Conservation (phyloP, 148 eudicot species). For the Talinum fruticosum region DNA sequence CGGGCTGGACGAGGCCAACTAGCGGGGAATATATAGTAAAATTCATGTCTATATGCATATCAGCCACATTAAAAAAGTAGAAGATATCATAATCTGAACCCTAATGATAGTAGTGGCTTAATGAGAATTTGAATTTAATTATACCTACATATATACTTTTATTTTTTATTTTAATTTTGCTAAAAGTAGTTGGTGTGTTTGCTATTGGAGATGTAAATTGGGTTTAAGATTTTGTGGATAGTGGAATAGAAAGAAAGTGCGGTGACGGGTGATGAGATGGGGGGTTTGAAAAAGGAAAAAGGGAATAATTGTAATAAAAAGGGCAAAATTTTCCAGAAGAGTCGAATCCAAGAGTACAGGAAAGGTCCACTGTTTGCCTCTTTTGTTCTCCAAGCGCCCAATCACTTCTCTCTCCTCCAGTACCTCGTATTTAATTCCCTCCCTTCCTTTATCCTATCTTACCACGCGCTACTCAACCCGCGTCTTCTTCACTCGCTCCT, state of each 20-base stretch:
- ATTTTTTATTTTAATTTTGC: no score
- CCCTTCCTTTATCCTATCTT: background rate
- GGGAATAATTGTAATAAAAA: slow-evolving; percentile 40
- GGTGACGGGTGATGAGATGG: background rate
- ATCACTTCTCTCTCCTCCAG: slow-evolving; percentile 20
- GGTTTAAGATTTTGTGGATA: no score
- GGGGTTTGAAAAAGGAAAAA: slow-evolving; percentile 36
- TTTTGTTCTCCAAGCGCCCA: slow-evolving; percentile 44
- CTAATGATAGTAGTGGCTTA: no score
- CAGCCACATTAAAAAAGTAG: no score
- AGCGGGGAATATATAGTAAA: no score
- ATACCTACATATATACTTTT: no score
- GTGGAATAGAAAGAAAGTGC: background rate
- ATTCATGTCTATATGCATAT: no score
- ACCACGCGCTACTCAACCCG: slow-evolving; percentile 3
- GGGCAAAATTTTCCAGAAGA: slow-evolving; percentile 50
- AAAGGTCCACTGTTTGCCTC: slow-evolving; percentile 48
- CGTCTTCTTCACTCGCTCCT: background rate
- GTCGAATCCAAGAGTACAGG: slow-evolving; percentile 75
- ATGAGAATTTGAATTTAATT: no score
- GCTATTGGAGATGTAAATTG: no score
- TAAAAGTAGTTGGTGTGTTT: no score
- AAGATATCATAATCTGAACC: no score
- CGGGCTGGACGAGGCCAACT: no score
- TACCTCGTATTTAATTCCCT: slow-evolving; percentile 37